Percentiles rank a stretch among this genome's conserved stretches.
Conservation (phyloP, 176 grass and related monocot genomes). For the Ensete glaucum region DNA sequence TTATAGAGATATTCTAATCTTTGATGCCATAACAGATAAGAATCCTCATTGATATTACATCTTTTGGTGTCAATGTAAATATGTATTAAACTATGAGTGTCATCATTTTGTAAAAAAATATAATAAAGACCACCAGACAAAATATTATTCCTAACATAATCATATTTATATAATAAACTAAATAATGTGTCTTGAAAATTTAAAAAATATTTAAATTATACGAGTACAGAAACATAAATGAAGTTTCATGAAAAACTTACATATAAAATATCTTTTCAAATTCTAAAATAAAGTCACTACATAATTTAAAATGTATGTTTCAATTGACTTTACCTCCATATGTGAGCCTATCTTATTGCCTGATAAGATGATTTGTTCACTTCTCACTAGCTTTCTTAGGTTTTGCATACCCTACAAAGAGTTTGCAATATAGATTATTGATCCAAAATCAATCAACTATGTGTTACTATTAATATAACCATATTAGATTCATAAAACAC, state of each 20-base stretch:
- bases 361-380: not conserved
- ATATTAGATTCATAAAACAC: constrained; percentile 4
- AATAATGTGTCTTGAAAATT: not conserved
- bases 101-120: not conserved
- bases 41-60: no score
- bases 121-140: not conserved
- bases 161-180: constrained; percentile 1
- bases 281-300: not conserved
- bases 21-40: not conserved
- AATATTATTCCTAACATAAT: not conserved
- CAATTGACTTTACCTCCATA: not conserved
- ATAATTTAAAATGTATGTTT: not conserved
- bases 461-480: not conserved
- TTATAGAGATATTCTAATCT: not conserved
- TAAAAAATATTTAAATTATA: not conserved
- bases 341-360: not conserved
- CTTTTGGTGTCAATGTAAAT: no score
- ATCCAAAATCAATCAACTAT: not conserved
- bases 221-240: not conserved
- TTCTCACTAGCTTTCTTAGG: not conserved
- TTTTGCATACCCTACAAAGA: not conserved
- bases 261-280: not conserved
- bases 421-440: not conserved
- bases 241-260: not conserved
- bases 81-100: no score